Evolutionary conservation across 495 filamentous ascomycete genomes (phyloP).

Genomic region (Hyaloscypha bicolor): DNA sequence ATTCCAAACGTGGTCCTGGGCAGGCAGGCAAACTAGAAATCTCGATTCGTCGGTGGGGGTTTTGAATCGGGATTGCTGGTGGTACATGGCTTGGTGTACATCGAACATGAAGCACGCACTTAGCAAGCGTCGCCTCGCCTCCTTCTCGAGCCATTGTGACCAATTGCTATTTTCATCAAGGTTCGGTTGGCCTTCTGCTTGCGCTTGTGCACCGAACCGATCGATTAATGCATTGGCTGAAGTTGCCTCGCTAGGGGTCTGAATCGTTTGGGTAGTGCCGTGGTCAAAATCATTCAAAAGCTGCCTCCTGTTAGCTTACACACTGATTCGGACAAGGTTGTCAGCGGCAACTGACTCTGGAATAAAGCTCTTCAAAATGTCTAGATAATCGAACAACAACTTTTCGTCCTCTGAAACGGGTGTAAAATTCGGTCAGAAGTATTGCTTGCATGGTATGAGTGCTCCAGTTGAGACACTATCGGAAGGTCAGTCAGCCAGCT

Average conservation of each 20-base stretch:
- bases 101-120: slow-evolving; percentile 53
- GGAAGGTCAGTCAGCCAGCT: slow-evolving; percentile 2
- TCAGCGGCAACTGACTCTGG: slow-evolving; percentile 47
- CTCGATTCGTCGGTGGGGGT: neutral
- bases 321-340: neutral
- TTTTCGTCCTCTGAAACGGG: slow-evolving; percentile 53
- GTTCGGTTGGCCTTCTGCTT: neutral
- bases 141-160: slow-evolving; percentile 49
- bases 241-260: neutral
- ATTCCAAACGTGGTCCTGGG: slow-evolving; percentile 29
- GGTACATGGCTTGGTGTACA: slow-evolving; percentile 50
- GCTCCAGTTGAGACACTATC: slow-evolving; percentile 31
- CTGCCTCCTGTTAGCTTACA: slow-evolving; percentile 2
- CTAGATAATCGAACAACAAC: slow-evolving; percentile 44
- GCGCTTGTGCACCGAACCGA: slow-evolving; percentile 11
- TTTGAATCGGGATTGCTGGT: slow-evolving; percentile 44
- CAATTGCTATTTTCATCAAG: slow-evolving; percentile 33
- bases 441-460: slow-evolving; percentile 56
- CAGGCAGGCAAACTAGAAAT: slow-evolving; percentile 21
- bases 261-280: neutral
- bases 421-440: slow-evolving; percentile 56
- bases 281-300: slow-evolving; percentile 15
- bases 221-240: slow-evolving; percentile 20
- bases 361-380: slow-evolving; percentile 52
- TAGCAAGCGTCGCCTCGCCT: slow-evolving; percentile 51